Evolutionary conservation across 768 basidiomycete species (phyloP), one percentile per base, ranked within the genome.

Genomic region (Daedaleopsis nitida): DNA sequence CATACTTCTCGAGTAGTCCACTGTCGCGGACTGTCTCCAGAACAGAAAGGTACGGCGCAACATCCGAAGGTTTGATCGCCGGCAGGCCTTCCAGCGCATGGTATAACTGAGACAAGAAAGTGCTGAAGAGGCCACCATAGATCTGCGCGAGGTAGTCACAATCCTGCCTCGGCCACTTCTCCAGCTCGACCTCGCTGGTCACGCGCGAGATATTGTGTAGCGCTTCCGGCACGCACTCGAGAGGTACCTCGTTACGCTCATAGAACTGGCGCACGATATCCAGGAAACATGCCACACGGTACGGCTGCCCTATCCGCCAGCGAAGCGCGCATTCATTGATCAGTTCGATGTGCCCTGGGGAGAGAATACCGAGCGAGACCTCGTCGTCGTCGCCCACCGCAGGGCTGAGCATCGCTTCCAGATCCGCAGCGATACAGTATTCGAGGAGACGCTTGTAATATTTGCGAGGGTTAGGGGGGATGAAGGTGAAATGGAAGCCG

Each of bases 371-470:
- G 39, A 98, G 78, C 0, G 95, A 92, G 16, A 99, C 96, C 76
- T 98, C 95, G 66, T 98, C 93, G 66, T 93, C 91, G 66, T 94
- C 93, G 49, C 94, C 89, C n/a, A 98, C 88, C 59, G 91, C 90
- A 5, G 92, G 90, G 49, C 89, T 89, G 52, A 90, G 81, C 91
- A 99, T 94, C 39, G 87, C 84, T 69, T 94, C 92, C 59, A 98
- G 78, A 72, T 99, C 97, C 27, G 83, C 81, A 24, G 88, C 80
- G 49, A 99, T 84, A 70, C 94, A 94, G 57, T 84, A 79, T 71
- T 93, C 88, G 32, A 97, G 81, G 16, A 98, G 81, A 12, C 91
- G 85, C 65, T 86, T 86, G 80, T 96, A 99, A 72, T 83, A 92
- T 68, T 84, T 86, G 74, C 84, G 86, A 8, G 96, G 91, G 70